phyloP scores from a whole-genome alignment of 176 grass and related monocot species.

The Triticum dicoccoides region DNA sequence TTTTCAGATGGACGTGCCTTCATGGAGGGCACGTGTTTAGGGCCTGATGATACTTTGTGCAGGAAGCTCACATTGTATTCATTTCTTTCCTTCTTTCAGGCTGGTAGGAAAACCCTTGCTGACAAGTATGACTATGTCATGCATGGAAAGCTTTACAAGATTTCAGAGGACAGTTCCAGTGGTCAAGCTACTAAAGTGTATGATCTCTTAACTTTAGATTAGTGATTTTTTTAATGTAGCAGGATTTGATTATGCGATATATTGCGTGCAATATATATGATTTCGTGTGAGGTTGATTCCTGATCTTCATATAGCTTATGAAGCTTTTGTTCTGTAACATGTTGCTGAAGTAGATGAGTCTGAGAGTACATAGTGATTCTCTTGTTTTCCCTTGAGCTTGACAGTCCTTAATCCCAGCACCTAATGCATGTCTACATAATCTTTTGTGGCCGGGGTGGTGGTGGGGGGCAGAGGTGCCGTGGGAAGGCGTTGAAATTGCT shows the following conservation, averaged over 20 bases:
- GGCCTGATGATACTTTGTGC: background rate
- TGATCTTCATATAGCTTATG: background rate
- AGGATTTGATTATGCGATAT: background rate
- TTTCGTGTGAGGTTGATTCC: background rate
- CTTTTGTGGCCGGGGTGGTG: background rate
- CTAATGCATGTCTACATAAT: background rate
- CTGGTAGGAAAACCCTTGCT: slow-evolving; percentile 58
- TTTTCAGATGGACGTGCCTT: background rate
- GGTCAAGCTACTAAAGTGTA: slow-evolving; percentile 57
- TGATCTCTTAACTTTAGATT: background rate
- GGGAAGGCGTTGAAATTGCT: background rate
- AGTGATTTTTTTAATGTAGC: background rate
- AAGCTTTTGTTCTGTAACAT: background rate
- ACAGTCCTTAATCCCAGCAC: background rate
- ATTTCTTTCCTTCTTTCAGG: slow-evolving; percentile 54
- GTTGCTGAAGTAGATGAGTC: background rate
- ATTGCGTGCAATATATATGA: background rate
- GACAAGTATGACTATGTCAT: slow-evolving; percentile 79
- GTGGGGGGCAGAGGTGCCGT: too few relatives aligned
- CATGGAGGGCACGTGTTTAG: background rate
- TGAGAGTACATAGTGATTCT: background rate
- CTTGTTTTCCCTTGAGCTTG: background rate
- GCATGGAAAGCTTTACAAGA: slow-evolving; percentile 86
- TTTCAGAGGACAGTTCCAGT: slow-evolving; percentile 50
- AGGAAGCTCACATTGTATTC: background rate